Conservation (phyloP, 1,139 yeast genomes). For the Yamadazyma atlantica region DNA sequence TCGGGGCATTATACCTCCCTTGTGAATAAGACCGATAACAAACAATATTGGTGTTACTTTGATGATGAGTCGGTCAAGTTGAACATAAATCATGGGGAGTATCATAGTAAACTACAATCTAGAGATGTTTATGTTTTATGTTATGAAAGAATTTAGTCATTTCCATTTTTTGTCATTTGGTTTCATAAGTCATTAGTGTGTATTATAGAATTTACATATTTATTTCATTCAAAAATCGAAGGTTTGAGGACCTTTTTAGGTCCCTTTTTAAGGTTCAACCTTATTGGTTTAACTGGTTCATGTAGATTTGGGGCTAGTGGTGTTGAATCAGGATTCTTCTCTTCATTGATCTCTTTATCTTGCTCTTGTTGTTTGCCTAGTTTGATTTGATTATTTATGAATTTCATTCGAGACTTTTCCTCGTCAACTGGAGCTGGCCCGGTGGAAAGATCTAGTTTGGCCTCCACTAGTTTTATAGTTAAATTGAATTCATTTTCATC, state of each 20-base stretch:
- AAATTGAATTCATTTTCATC: slow-evolving; percentile 43
- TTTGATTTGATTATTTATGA: slow-evolving; percentile 55
- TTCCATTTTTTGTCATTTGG: neutral
- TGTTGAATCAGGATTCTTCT: neutral
- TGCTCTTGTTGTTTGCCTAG: slow-evolving; percentile 28
- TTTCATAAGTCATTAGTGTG: slow-evolving; percentile 1
- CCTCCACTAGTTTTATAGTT: slow-evolving; percentile 31
- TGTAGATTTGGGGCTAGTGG: neutral
- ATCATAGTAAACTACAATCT: slow-evolving; percentile 43
- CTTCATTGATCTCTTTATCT: neutral
- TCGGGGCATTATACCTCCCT: slow-evolving; percentile 76
- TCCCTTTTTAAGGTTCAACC: neutral
- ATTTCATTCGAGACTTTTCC: slow-evolving; percentile 24
- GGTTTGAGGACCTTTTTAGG: neutral
- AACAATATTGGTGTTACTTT: slow-evolving; percentile 63
- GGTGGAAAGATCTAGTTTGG: slow-evolving; percentile 1
- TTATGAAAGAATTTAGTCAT: slow-evolving; percentile 48
- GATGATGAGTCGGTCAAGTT: slow-evolving; percentile 66
- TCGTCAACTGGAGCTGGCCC: slow-evolving; percentile 6
- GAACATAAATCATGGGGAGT: slow-evolving; percentile 47
- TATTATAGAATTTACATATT: slow-evolving; percentile 1
- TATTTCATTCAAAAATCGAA: neutral
- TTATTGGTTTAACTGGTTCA: neutral
- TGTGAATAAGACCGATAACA: slow-evolving; percentile 49
- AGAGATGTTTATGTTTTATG: slow-evolving; percentile 74